Evolutionary conservation across 1,284 basidiomycete species (phyloP), one percentile per base, ranked within the genome.

Genomic region (Malassezia pachydermatis): DNA sequence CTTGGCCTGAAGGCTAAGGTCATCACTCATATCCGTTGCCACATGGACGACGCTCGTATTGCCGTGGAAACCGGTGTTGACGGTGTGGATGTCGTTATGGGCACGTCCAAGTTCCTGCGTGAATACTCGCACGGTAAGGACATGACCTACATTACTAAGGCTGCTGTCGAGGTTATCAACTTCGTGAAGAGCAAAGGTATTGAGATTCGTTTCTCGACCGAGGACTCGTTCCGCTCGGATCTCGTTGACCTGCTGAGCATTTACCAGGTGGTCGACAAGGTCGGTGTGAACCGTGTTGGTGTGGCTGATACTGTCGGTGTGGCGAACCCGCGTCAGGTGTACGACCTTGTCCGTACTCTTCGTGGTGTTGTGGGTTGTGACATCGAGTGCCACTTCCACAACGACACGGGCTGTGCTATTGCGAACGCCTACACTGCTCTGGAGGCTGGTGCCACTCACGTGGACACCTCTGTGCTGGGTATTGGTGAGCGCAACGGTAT

Each of bases 71-170:
- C 94, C 59, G 90, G 68, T 55, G 92, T 98, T 42, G 90, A 98
- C 73, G 94, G 94, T 74, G 94, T 98, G 62, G 94, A 98, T 73
- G 89, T 98, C 65, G 94, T 98, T 73, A 98, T 99, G 66, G 94
- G 94, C 45, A 98, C 94, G 2, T 95, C 89, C 35, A 95, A 89
- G 49, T 98, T 96, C 83, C 81, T 99, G 49, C 85, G 94, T 60
- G 90, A 98, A 76, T 96, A 92, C 79, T 96, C 92, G 36, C 94
- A 99, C 75, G 94, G 94, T 68, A 99, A 98, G 81, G 94, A 98
- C 75, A 99, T 99, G 88, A 79, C 88, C 45, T 99, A 96, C 78
- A 98, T 99, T 76, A 95, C 94, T 79, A 96, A 95, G 81, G 86
- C 71, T 43, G 74, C 92, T 55, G 89, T 96, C 69, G 92, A 96